Conservation (phyloP, 345 rosid genomes). For the Geranium brycei region DNA sequence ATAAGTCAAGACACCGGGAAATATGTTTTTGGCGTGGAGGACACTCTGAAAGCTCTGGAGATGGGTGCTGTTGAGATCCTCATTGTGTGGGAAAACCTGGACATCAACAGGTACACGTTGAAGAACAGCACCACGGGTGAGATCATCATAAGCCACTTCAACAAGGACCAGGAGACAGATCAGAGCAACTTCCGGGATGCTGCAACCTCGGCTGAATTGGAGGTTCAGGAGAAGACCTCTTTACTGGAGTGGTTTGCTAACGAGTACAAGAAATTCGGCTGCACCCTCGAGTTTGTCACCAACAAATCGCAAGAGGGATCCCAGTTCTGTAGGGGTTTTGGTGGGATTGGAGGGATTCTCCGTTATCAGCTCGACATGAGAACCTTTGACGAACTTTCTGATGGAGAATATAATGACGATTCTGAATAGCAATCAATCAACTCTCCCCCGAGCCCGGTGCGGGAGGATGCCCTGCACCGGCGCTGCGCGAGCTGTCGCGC, state of each 20-base stretch:
- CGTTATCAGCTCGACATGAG: conserved; percentile 55
- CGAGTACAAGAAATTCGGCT: conserved; percentile 50
- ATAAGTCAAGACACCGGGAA: conserved; percentile 67
- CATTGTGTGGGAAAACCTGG: conserved; percentile 64
- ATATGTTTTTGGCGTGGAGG: conserved; percentile 61
- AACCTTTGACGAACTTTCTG: conserved; percentile 43
- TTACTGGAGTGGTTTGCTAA: conserved; percentile 67
- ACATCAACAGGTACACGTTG: conserved; percentile 33
- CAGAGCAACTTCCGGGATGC: conserved; percentile 36
- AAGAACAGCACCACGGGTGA: conserved; percentile 36
- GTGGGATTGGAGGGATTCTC: conserved; percentile 64
- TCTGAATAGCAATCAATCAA: conserved; percentile 66
- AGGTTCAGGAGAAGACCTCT: conserved; percentile 36
- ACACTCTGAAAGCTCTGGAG: conserved; percentile 51
- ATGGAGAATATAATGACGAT: conserved; percentile 35
- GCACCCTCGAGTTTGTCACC: conserved; percentile 54
- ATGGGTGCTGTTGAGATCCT: conserved; percentile 62
- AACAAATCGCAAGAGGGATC: conserved; percentile 67
- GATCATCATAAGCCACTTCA: conserved; percentile 31
- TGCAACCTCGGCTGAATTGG: conserved; percentile 29
- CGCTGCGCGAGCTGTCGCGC: conserved; percentile 9
- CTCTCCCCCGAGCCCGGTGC: conserved; percentile 32
- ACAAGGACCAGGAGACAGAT: conserved; percentile 48
- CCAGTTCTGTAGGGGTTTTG: conserved; percentile 64
- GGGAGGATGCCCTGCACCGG: conserved; percentile 38